These are phyloP conservation scores for Pythium aphanidermatum DNA, from an alignment of 352 stramenopile species.

Conservation along the genomic window DNA sequence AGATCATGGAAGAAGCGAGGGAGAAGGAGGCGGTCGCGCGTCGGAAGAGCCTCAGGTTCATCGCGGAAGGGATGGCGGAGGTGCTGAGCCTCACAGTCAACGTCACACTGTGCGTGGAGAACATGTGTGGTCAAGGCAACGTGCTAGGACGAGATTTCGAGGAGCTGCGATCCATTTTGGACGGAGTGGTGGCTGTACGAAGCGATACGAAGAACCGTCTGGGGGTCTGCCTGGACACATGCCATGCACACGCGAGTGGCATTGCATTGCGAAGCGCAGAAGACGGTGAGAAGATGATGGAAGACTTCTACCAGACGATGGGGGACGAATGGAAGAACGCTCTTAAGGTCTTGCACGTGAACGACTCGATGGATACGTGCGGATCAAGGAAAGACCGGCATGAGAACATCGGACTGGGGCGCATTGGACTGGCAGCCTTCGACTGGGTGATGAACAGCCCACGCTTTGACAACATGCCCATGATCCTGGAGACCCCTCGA, in stretches of 20 bases:
- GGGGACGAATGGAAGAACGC: slow-evolving; percentile 20
- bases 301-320: slow-evolving; percentile 21
- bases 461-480: slow-evolving; percentile 28
- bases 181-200: slow-evolving; percentile 5
- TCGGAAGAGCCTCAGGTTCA: slow-evolving; percentile 18
- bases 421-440: slow-evolving; percentile 27
- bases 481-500: slow-evolving; percentile 45
- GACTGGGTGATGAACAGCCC: slow-evolving; percentile 34
- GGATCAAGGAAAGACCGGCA: slow-evolving; percentile 30
- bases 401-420: slow-evolving; percentile 33
- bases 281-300: slow-evolving; percentile 31
- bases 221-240: slow-evolving; percentile 42
- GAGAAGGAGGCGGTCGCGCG: slow-evolving; percentile 6
- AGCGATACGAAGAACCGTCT: slow-evolving; percentile 8
- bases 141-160: slow-evolving; percentile 27
- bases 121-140: slow-evolving; percentile 40
- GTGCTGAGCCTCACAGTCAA: slow-evolving; percentile 23
- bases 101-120: slow-evolving; percentile 34
- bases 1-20: slow-evolving; percentile 4
- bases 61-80: slow-evolving; percentile 25
- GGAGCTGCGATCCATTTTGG: slow-evolving; percentile 30
- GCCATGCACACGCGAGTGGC: slow-evolving; percentile 34
- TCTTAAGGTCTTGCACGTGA: slow-evolving; percentile 41
- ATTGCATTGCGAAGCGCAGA: slow-evolving; percentile 14
- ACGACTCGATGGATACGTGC: slow-evolving; percentile 31